Evolutionary conservation across 441 rosid genomes (phyloP).

Genomic region (Theobroma grandiflorum): DNA sequence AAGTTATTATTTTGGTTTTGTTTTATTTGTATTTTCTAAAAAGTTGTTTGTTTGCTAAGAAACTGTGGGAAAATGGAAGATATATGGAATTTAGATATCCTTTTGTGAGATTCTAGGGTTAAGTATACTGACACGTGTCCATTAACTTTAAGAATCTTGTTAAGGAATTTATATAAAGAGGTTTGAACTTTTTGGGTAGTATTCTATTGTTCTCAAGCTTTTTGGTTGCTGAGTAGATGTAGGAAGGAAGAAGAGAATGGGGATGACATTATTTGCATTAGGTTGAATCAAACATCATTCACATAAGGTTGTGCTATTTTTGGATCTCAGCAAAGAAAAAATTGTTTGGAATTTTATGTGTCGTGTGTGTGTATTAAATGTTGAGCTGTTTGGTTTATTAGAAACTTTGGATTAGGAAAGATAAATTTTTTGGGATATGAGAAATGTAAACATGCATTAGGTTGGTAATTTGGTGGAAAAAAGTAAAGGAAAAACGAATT

Average conservation of each 20-base stretch:
- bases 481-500: background rate
- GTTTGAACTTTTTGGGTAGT: background rate
- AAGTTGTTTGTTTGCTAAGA: conserved; percentile 24
- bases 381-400: background rate
- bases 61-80: background rate
- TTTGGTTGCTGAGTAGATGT: background rate
- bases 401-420: background rate
- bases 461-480: background rate
- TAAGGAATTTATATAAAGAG: background rate
- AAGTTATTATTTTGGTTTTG: conserved; percentile 8
- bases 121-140: background rate
- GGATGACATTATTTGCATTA: background rate
- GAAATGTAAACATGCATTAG: background rate
- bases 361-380: background rate
- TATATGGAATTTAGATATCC: background rate
- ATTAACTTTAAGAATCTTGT: background rate
- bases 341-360: background rate
- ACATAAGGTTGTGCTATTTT: background rate
- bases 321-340: background rate
- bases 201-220: background rate
- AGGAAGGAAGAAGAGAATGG: background rate
- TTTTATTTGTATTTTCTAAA: background rate
- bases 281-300: background rate
- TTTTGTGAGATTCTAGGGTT: background rate
- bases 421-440: background rate